Evolutionary conservation across 441 rosid genomes (phyloP), one percentile per base, ranked within the genome.

Genomic region (Jatropha multifida): DNA sequence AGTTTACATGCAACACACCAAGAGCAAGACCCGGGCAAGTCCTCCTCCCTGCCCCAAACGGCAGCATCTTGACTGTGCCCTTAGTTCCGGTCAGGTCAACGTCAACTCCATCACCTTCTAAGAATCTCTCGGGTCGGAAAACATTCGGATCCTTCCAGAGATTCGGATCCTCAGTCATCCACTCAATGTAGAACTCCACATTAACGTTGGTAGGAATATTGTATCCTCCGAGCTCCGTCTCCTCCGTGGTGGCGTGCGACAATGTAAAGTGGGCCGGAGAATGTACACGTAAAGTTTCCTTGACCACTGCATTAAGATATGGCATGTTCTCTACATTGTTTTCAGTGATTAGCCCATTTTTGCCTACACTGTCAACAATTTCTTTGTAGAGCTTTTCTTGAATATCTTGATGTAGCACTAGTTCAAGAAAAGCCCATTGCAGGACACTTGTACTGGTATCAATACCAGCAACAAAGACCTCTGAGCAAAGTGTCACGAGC

Each of bases 11-110:
- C 78, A 91, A 73, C 59, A 86, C 46, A 1, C 98, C 98, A 38
- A 94, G 77, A 41, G 82, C 81, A 81, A 92, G 81, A 32, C 94
- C 98, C 4, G 98, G 98, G 23, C 98, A 94, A 27, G 92, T 92
- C 88, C 98, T 83, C 79, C 97, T 79, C 1, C 98, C 98, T 7
- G 97, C 98, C 18, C 98, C 97, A 20, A 94, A 94, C 0, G 98
- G 98, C 78, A 87, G 56, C 97, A 94, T 90, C 83, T 80, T 88
- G 48, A 90, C 86, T 10, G 78, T 87, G 14, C 94, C 87, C 26
- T 77, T 77, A 4, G 95, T 92, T 51, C 98, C 97, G 3, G 97
- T 92, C 78, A 94, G 66, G 55, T 94, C 98, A 15, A 91, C 92
- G 10, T 74, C 85, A 54, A 89, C 88, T 49, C 97, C 98, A 0